These are phyloP conservation scores for Fusarium hainanense DNA, from an alignment of 2,329 filamentous ascomycete genomes.

Conservation along the genomic window DNA sequence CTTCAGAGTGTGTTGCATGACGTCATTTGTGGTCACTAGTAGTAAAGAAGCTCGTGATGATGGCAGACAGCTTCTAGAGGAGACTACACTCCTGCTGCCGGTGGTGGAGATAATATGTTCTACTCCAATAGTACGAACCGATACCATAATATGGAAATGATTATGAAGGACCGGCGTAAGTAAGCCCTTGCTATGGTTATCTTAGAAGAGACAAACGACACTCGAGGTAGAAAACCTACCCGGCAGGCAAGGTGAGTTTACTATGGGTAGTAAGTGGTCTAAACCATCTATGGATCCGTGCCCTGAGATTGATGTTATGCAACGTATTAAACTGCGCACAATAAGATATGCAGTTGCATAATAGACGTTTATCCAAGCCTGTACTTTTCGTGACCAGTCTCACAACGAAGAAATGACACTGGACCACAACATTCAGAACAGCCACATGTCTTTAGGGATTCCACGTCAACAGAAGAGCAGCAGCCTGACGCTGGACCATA, in stretches of 20 bases:
- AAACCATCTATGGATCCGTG: background rate
- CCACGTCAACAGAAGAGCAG: rapidly evolving
- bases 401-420: rapidly evolving
- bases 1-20: too few relatives aligned
- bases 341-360: background rate
- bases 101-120: rapidly evolving
- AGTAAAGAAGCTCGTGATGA: too few relatives aligned
- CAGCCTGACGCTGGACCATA: background rate
- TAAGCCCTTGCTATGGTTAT: too few relatives aligned
- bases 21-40: too few relatives aligned
- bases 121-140: background rate
- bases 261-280: background rate
- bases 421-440: background rate
- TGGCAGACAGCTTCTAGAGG: too few relatives aligned
- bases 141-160: background rate
- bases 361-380: rapidly evolving
- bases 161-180: background rate
- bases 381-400: background rate
- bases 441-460: background rate
- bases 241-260: background rate
- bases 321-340: background rate
- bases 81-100: too few relatives aligned
- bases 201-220: too few relatives aligned
- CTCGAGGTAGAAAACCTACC: background rate
- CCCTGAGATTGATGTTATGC: background rate